Percentiles rank a stretch among this genome's conserved stretches.
Conservation (phyloP, 2,329 filamentous ascomycete genomes). For the Hypoxylon sp. region DNA sequence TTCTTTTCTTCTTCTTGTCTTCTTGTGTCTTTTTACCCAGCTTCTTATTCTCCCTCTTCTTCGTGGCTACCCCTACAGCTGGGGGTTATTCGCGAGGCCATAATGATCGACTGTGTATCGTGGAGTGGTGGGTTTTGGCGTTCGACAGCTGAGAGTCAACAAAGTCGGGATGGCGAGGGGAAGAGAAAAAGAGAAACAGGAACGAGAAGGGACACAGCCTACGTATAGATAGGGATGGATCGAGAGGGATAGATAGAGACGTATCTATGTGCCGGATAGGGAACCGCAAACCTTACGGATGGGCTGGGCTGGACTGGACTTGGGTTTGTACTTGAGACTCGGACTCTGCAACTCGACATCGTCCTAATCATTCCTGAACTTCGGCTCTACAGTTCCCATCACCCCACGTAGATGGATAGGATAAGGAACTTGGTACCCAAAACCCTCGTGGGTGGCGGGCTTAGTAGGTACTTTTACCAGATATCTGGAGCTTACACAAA, state of each 20-base stretch:
- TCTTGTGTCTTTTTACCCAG: too few relatives aligned
- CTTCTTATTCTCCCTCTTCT: too few relatives aligned
- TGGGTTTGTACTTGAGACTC: neutral
- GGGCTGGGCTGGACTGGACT: neutral
- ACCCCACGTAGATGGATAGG: neutral
- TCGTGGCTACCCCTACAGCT: neutral
- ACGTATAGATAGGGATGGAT: conserved; percentile 4
- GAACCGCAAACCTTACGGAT: too few relatives aligned
- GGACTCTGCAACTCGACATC: conserved; percentile 6
- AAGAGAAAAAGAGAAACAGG: neutral
- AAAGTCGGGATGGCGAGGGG: neutral
- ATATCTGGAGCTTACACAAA: too few relatives aligned
- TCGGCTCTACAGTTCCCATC: conserved; percentile 5
- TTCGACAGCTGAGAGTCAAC: neutral
- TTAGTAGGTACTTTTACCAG: too few relatives aligned
- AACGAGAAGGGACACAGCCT: neutral
- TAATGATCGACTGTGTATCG: conserved; percentile 11
- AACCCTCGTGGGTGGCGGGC: neutral
- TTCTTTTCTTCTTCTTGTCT: neutral
- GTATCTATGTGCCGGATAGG: too few relatives aligned
- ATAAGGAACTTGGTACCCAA: too few relatives aligned
- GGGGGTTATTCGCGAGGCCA: conserved; percentile 18
- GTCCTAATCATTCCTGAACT: conserved; percentile 2
- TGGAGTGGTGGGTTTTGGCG: neutral
- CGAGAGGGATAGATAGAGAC: conserved; percentile 9